A percentile compares a stretch with the other conserved stretches of the same genome.
Evolutionary conservation across 495 filamentous ascomycete genomes (phyloP).

Genomic region (Aspergillus diversus): DNA sequence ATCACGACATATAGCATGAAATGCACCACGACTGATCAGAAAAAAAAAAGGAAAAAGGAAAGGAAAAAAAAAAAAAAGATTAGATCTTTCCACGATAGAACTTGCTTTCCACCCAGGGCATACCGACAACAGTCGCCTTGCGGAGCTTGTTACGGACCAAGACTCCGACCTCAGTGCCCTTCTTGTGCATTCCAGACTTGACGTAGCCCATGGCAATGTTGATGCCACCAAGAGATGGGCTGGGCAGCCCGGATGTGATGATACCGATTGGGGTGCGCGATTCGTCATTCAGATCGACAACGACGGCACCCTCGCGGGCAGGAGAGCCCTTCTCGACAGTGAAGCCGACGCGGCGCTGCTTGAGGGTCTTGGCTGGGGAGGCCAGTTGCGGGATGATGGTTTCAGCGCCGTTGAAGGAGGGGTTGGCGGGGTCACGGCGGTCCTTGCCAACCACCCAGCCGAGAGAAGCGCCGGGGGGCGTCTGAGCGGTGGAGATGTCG

Average conservation of each 20-base stretch:
- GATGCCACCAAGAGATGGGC: conserved; percentile 76
- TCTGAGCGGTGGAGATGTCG: conserved; percentile 86
- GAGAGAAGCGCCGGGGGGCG: conserved; percentile 82
- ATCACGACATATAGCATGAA: too few relatives aligned
- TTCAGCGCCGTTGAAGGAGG: conserved; percentile 75
- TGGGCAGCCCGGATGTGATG: conserved; percentile 91
- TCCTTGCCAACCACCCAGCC: conserved; percentile 84
- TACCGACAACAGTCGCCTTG: conserved; percentile 80
- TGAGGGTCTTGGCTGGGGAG: conserved; percentile 65
- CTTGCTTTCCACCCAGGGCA: conserved; percentile 89
- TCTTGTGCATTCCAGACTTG: conserved; percentile 78
- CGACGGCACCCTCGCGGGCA: conserved; percentile 84
- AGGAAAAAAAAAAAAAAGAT: neutral
- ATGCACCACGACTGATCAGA: neutral
- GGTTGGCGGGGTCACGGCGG: conserved; percentile 58
- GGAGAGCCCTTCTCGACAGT: conserved; percentile 81
- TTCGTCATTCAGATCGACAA: conserved; percentile 63
- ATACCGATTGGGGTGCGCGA: conserved; percentile 60
- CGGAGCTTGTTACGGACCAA: conserved; percentile 79
- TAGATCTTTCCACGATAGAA: conserved; percentile 56
- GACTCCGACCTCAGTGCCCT: conserved; percentile 81
- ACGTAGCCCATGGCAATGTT: conserved; percentile 98
- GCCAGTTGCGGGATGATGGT: conserved; percentile 72
- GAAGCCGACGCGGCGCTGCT: conserved; percentile 77
- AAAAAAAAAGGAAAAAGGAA: conserved; percentile 8